These are phyloP conservation scores for Debaryomyces singareniensis DNA, from an alignment of 1,139 yeast genomes.

Conservation along the genomic window DNA sequence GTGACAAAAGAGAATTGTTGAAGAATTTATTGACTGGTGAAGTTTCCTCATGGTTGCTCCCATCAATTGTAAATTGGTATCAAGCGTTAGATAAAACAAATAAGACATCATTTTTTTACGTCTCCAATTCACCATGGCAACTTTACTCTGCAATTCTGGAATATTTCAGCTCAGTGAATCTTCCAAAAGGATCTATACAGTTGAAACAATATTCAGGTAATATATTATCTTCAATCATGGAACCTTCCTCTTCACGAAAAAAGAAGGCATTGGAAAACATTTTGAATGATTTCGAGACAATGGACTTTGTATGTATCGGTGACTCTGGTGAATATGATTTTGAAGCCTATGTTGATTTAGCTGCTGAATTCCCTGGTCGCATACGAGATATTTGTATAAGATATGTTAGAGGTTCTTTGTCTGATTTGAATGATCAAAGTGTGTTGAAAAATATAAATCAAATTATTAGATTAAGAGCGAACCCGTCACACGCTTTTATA, in stretches of 20 bases:
- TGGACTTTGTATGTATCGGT: slow-evolving; percentile 79
- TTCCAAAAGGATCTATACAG: slow-evolving; percentile 77
- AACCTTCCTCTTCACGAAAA: slow-evolving; percentile 82
- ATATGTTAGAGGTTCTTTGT: slow-evolving; percentile 65
- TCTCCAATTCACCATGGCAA: slow-evolving; percentile 95
- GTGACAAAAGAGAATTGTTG: slow-evolving; percentile 78
- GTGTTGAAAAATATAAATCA: slow-evolving; percentile 29
- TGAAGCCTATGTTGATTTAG: slow-evolving; percentile 80
- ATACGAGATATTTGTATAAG: slow-evolving; percentile 75
- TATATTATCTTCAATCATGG: slow-evolving; percentile 71
- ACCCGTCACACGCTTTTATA: too few species aligned
- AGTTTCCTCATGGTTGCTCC: slow-evolving; percentile 59
- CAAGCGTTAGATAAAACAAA: background rate
- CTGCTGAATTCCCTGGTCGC: slow-evolving; percentile 53
- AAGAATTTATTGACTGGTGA: slow-evolving; percentile 68
- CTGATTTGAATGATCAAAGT: slow-evolving; percentile 42
- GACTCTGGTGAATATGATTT: slow-evolving; percentile 95
- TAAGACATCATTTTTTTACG: slow-evolving; percentile 71
- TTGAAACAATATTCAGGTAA: slow-evolving; percentile 84
- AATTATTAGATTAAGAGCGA: slow-evolving; percentile 5
- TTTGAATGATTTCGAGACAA: slow-evolving; percentile 67
- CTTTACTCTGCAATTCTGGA: slow-evolving; percentile 58
- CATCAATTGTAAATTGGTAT: slow-evolving; percentile 73
- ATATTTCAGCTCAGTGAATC: slow-evolving; percentile 47
- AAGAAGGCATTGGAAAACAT: slow-evolving; percentile 56